Evolutionary conservation across 176 grass and related monocot genomes (phyloP).

Genomic region (Pontederia crassipes): DNA sequence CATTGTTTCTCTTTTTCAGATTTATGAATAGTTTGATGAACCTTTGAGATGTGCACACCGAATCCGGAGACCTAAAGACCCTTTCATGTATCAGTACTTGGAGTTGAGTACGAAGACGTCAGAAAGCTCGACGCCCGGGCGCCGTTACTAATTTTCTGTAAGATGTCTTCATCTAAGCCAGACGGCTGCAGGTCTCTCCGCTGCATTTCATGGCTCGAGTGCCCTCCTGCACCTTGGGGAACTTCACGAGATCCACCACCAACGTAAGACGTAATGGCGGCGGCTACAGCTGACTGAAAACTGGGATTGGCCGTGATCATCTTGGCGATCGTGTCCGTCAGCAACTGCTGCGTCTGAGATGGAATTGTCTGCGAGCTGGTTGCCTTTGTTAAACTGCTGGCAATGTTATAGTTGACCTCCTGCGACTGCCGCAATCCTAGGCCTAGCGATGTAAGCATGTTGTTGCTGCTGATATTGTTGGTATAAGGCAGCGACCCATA

Average conservation of each 20-base stretch:
- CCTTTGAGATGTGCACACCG: too few relatives aligned
- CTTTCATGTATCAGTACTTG: background rate
- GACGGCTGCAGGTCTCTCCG: background rate
- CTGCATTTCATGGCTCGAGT: background rate
- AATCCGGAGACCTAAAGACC: background rate
- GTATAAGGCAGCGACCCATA: background rate
- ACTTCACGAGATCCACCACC: background rate
- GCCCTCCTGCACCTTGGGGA: background rate
- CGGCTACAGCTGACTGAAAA: slow-evolving; percentile 1
- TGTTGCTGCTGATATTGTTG: background rate
- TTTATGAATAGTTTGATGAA: too few relatives aligned
- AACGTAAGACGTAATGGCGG: background rate
- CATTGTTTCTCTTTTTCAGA: too few relatives aligned
- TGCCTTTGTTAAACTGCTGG: slow-evolving; percentile 35
- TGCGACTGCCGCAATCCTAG: background rate
- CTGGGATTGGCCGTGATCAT: background rate
- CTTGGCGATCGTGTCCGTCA: slow-evolving; percentile 4
- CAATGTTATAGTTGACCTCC: background rate
- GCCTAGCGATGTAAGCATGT: background rate
- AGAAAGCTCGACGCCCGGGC: background rate
- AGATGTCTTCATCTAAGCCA: background rate
- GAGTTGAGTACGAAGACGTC: background rate
- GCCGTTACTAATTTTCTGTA: background rate
- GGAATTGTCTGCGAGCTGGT: slow-evolving; percentile 10
- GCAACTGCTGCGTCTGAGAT: background rate